Evolutionary conservation across 2,329 filamentous ascomycete genomes (phyloP).

Genomic region (Rhinocladiella similis): DNA sequence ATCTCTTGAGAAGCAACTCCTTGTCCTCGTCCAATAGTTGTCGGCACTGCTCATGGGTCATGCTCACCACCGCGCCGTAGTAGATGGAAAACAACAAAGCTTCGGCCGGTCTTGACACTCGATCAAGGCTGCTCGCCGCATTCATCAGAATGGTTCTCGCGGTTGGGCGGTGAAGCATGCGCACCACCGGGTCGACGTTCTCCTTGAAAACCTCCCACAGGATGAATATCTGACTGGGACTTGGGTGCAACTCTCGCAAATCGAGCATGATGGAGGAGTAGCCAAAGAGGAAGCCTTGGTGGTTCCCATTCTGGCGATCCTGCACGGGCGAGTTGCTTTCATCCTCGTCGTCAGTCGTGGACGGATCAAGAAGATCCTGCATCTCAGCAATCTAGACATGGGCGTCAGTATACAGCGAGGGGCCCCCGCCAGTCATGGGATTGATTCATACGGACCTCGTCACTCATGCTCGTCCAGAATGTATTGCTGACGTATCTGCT

Average conservation of each 20-base stretch:
- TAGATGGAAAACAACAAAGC: conserved; percentile 62
- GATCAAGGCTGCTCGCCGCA: conserved; percentile 50
- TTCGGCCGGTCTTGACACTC: conserved; percentile 53
- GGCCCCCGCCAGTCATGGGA: background rate
- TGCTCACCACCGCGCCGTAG: conserved; percentile 57
- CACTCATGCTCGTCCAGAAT: conserved; percentile 62
- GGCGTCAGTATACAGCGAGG: background rate
- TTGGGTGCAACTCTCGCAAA: conserved; percentile 58
- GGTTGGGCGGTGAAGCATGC: conserved; percentile 59
- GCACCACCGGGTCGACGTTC: conserved; percentile 62
- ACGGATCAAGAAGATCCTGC: conserved; percentile 60
- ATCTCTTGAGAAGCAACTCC: conserved; percentile 50
- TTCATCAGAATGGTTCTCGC: conserved; percentile 53
- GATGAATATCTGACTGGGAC: conserved; percentile 48
- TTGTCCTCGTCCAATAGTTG: conserved; percentile 58
- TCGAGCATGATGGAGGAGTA: conserved; percentile 59
- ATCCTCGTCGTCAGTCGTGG: conserved; percentile 57
- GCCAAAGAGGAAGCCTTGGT: conserved; percentile 63
- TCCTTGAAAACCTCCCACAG: conserved; percentile 62
- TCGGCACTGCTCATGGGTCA: conserved; percentile 44
- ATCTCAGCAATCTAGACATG: conserved; percentile 57
- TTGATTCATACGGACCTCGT: conserved; percentile 55
- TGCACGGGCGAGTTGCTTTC: conserved; percentile 48
- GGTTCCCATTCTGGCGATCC: conserved; percentile 41
- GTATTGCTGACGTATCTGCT: conserved; percentile 64